Evolutionary conservation across 805 yeast genomes (phyloP).

Genomic region (Naumovozyma dairenensis): DNA sequence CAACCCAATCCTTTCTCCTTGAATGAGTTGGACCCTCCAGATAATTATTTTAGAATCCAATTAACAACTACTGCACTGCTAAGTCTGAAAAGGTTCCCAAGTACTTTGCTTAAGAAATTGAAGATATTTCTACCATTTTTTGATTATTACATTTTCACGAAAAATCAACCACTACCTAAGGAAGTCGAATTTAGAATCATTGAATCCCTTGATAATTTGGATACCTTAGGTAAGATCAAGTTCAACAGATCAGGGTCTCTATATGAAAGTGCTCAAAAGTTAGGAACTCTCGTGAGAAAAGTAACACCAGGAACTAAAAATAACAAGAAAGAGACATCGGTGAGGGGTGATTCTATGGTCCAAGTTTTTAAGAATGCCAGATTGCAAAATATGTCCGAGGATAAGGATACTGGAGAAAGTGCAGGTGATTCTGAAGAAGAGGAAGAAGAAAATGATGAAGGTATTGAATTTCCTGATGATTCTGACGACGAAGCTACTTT

Average conservation of each 20-base stretch:
- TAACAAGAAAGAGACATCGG: background rate
- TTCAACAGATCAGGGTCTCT: slow-evolving; percentile 31
- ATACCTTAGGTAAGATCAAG: slow-evolving; percentile 7
- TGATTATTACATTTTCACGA: slow-evolving; percentile 61
- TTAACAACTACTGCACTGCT: slow-evolving; percentile 38
- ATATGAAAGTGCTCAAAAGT: slow-evolving; percentile 34
- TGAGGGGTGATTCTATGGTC: background rate
- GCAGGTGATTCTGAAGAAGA: slow-evolving; percentile 10
- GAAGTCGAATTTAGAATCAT: slow-evolving; percentile 49
- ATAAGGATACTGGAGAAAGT: background rate
- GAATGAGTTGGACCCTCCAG: slow-evolving; percentile 47
- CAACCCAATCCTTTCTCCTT: slow-evolving; percentile 39
- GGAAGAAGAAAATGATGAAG: slow-evolving; percentile 18
- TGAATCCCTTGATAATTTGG: slow-evolving; percentile 30
- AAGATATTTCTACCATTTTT: slow-evolving; percentile 44
- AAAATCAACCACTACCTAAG: slow-evolving; percentile 50
- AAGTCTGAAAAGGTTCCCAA: slow-evolving; percentile 18
- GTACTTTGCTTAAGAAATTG: slow-evolving; percentile 22
- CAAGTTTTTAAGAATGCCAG: too few relatives aligned
- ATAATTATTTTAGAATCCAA: slow-evolving; percentile 64
- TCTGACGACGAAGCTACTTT: slow-evolving; percentile 25
- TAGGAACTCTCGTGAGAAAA: slow-evolving; percentile 22
- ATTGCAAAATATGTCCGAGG: too few relatives aligned
- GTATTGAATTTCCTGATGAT: slow-evolving; percentile 23
- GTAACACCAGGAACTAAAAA: slow-evolving; percentile 21